A percentile compares a stretch with the other conserved stretches of the same genome.
Evolutionary conservation across 768 basidiomycete species (phyloP).

Genomic region (Podaxis sp.): DNA sequence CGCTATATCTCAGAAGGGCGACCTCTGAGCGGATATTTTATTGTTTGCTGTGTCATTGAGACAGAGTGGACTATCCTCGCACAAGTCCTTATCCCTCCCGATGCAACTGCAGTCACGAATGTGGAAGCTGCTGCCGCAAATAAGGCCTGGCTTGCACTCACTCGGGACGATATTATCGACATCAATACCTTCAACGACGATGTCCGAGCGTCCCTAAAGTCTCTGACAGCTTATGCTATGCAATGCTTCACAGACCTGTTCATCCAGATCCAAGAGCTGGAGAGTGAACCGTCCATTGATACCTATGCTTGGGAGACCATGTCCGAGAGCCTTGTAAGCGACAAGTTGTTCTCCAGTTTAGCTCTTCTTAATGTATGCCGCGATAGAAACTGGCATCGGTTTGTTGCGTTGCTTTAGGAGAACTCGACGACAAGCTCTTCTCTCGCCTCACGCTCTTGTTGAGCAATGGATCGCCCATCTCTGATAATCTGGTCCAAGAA

Average conservation of each 20-base stretch:
- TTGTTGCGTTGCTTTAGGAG: slow-evolving; percentile 67
- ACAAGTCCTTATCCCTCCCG: slow-evolving; percentile 49
- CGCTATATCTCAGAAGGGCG: slow-evolving; percentile 73
- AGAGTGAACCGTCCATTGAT: slow-evolving; percentile 71
- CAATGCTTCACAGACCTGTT: slow-evolving; percentile 77
- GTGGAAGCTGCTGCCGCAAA: slow-evolving; percentile 82
- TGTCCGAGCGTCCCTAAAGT: slow-evolving; percentile 37
- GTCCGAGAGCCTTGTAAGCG: slow-evolving; percentile 78
- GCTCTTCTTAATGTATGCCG: not conserved
- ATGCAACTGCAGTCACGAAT: slow-evolving; percentile 23
- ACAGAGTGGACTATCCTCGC: slow-evolving; percentile 83
- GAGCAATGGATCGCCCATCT: slow-evolving; percentile 76
- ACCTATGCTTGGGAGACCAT: slow-evolving; percentile 93
- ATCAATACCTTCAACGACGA: slow-evolving; percentile 32
- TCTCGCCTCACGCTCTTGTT: slow-evolving; percentile 67
- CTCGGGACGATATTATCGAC: slow-evolving; percentile 45
- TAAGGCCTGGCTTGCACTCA: slow-evolving; percentile 70
- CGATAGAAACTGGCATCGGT: slow-evolving; percentile 79
- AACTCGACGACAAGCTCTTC: slow-evolving; percentile 67
- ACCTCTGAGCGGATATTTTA: slow-evolving; percentile 82
- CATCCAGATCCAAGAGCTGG: slow-evolving; percentile 79
- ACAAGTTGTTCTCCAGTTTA: not conserved
- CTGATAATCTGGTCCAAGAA: slow-evolving; percentile 83
- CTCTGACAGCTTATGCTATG: slow-evolving; percentile 56
- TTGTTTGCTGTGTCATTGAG: slow-evolving; percentile 86